These are phyloP conservation scores for Fagopyrum tataricum DNA, from an alignment of 148 eudicot species.

Conservation along the genomic window DNA sequence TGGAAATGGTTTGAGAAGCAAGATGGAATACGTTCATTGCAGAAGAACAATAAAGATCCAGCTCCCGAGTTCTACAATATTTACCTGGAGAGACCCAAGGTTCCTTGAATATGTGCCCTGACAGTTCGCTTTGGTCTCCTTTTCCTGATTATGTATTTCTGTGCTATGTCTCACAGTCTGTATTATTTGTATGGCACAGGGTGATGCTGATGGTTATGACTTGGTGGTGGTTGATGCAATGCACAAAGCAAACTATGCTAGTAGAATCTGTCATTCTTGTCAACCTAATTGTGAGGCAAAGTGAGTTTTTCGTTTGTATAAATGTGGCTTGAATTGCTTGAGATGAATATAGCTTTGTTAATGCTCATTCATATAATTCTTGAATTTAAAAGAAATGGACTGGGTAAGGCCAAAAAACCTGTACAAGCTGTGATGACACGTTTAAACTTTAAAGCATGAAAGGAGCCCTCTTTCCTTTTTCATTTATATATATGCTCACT, in stretches of 20 bases:
- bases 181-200: constrained; percentile 36
- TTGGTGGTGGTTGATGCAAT: constrained; percentile 96
- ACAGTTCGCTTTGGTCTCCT: constrained; percentile 4
- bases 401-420: neutral
- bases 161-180: neutral
- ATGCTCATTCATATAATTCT: neutral
- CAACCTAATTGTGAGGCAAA: constrained; percentile 98
- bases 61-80: constrained; percentile 97
- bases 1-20: constrained; percentile 99
- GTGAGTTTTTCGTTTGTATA: constrained; percentile 33
- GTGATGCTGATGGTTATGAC: constrained; percentile 99
- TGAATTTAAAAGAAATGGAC: neutral
- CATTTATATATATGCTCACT: neutral
- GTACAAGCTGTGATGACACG: neutral
- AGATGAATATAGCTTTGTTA: neutral
- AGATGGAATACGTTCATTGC: constrained; percentile 89
- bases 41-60: constrained; percentile 81
- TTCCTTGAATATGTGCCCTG: constrained; percentile 14
- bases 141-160: neutral
- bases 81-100: constrained; percentile 98
- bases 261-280: constrained; percentile 97
- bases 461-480: neutral
- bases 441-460: neutral
- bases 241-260: constrained; percentile 99
- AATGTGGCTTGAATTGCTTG: neutral